These are phyloP conservation scores for Cladophialophora bantiana DNA, from an alignment of 2,329 filamentous ascomycete genomes.

Conservation along the genomic window DNA sequence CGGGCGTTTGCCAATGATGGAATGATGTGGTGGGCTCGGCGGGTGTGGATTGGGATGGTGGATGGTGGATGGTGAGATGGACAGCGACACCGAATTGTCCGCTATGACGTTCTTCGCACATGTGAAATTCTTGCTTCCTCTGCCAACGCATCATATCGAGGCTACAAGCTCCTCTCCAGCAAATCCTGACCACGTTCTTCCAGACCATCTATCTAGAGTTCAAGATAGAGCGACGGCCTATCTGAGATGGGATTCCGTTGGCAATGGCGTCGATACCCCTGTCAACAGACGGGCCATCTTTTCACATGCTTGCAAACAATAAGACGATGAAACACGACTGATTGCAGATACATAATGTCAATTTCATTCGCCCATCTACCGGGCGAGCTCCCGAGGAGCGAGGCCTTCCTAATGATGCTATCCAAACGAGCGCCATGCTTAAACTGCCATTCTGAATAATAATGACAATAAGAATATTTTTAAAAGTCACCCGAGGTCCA, in stretches of 20 bases:
- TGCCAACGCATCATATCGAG: not conserved
- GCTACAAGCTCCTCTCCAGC: not conserved
- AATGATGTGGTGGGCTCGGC: not conserved
- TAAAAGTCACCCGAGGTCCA: not conserved
- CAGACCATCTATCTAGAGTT: slow-evolving; percentile 11
- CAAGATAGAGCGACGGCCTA: not conserved
- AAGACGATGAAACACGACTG: not conserved
- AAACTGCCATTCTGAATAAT: slow-evolving; percentile 8
- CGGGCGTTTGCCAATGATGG: slow-evolving; percentile 5
- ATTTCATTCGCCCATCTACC: slow-evolving; percentile 3
- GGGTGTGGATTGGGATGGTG: not conserved
- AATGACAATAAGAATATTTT: slow-evolving; percentile 1
- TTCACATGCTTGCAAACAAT: slow-evolving; percentile 14
- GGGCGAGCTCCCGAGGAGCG: not conserved
- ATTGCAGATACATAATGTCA: slow-evolving; percentile 4
- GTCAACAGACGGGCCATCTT: not conserved
- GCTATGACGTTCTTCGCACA: slow-evolving; percentile 11
- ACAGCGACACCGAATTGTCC: not conserved
- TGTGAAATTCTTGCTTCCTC: slow-evolving; percentile 2
- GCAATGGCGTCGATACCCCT: slow-evolving; percentile 1
- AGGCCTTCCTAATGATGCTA: slow-evolving; percentile 12
- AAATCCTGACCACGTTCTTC: slow-evolving; percentile 10
- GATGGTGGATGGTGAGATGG: not conserved
- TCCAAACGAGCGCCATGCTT: slow-evolving; percentile 16
- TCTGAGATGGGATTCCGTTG: not conserved